Evolutionary conservation across 257 asterid genomes (phyloP).

Genomic region (Solanum sejunctum): DNA sequence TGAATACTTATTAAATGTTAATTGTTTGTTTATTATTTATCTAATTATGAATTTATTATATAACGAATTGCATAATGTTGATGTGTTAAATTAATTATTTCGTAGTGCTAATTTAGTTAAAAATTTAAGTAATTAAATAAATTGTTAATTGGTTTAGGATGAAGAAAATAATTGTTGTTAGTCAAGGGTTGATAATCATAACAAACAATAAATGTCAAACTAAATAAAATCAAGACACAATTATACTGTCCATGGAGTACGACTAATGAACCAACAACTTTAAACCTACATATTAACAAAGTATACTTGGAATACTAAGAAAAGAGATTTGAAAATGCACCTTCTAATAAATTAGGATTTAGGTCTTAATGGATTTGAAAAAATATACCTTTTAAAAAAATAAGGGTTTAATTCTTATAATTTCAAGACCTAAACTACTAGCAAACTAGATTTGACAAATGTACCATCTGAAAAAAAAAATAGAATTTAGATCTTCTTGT

Average conservation of each 20-base stretch:
- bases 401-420: too few relatives aligned
- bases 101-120: not conserved
- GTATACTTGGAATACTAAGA: not conserved
- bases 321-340: too few relatives aligned
- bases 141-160: not conserved
- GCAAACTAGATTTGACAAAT: too few relatives aligned
- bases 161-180: not conserved
- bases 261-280: not conserved
- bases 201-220: not conserved
- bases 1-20: too few relatives aligned
- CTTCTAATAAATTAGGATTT: too few relatives aligned
- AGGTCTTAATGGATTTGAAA: too few relatives aligned
- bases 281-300: not conserved
- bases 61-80: not conserved
- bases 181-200: not conserved
- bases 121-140: not conserved
- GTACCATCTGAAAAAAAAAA: too few relatives aligned
- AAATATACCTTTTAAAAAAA: too few relatives aligned
- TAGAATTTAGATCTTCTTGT: too few relatives aligned
- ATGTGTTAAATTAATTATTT: not conserved
- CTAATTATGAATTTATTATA: not conserved
- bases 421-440: too few relatives aligned
- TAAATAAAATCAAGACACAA: not conserved
- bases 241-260: not conserved
- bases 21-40: not conserved